These are phyloP conservation scores for Fusarium chaquense DNA, from an alignment of 2,329 filamentous ascomycete species.

Conservation along the genomic window DNA sequence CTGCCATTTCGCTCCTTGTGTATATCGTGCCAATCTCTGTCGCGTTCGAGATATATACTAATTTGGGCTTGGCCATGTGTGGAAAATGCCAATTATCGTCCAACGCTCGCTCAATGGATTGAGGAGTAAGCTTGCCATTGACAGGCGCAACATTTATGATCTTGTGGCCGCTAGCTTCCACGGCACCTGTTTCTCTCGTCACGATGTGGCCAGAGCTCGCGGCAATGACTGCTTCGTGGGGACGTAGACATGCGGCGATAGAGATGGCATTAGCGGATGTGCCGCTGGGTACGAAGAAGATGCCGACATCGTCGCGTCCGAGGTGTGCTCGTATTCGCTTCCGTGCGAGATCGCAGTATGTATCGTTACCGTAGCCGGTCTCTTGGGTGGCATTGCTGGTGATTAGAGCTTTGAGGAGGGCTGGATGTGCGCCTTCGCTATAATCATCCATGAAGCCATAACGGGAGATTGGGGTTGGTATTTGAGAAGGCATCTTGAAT, in stretches of 20 bases:
- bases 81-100: constrained; percentile 64
- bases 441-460: constrained; percentile 66
- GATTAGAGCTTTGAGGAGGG: constrained; percentile 60
- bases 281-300: constrained; percentile 65
- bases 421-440: constrained; percentile 64
- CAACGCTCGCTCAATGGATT: constrained; percentile 56
- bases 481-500: constrained; percentile 39
- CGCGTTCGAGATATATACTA: constrained; percentile 66
- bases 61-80: constrained; percentile 62
- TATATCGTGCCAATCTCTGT: constrained; percentile 65
- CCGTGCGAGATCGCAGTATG: constrained; percentile 57
- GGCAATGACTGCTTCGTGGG: constrained; percentile 64
- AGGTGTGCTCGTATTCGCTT: constrained; percentile 56
- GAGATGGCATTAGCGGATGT: constrained; percentile 65
- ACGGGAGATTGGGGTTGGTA: constrained; percentile 30
- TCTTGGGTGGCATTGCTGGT: constrained; percentile 60
- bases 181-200: constrained; percentile 62
- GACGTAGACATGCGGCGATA: constrained; percentile 63
- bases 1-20: constrained; percentile 56
- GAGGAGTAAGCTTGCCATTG: constrained; percentile 61
- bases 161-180: constrained; percentile 65
- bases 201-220: constrained; percentile 63
- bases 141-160: constrained; percentile 61
- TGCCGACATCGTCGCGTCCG: constrained; percentile 56
- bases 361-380: constrained; percentile 60